A percentile compares a stretch with the other conserved stretches of the same genome.
phyloP scores from a whole-genome alignment of 345 rosid species.

The Salix purpurea region DNA sequence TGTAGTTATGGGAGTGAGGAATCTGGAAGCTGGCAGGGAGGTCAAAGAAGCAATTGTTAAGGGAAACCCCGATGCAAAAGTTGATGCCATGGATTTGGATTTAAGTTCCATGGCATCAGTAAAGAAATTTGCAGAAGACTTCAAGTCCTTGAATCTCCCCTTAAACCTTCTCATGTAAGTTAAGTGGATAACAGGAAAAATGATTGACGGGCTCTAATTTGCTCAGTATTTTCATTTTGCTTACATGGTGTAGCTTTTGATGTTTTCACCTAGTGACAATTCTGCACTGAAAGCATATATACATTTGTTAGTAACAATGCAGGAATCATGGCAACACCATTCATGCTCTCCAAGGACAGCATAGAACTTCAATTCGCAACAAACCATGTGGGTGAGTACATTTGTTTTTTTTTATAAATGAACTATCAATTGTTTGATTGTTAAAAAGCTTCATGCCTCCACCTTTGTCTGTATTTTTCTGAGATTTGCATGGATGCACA shows the following conservation, averaged over 20 bases:
- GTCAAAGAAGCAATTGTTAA: slow-evolving; percentile 20
- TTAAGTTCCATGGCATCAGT: slow-evolving; percentile 18
- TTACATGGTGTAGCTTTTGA: background rate
- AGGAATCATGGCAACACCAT: slow-evolving; percentile 46
- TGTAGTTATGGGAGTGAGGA: slow-evolving; percentile 13
- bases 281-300: background rate
- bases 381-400: slow-evolving; percentile 45
- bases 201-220: background rate
- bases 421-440: too few species aligned
- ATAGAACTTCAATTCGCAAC: slow-evolving; percentile 55
- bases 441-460: too few species aligned
- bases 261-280: background rate
- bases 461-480: too few species aligned
- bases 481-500: too few species aligned
- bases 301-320: slow-evolving; percentile 54
- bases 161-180: slow-evolving; percentile 23
- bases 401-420: too few species aligned
- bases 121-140: slow-evolving; percentile 17
- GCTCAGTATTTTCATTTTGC: background rate
- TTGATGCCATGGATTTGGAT: slow-evolving; percentile 26
- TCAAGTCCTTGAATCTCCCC: slow-evolving; percentile 10
- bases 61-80: slow-evolving; percentile 10
- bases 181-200: background rate
- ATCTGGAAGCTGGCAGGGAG: slow-evolving; percentile 4
- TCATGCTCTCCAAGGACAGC: slow-evolving; percentile 47